Evolutionary conservation across 1,284 basidiomycete genomes (phyloP).

Genomic region (Malassezia restricta): DNA sequence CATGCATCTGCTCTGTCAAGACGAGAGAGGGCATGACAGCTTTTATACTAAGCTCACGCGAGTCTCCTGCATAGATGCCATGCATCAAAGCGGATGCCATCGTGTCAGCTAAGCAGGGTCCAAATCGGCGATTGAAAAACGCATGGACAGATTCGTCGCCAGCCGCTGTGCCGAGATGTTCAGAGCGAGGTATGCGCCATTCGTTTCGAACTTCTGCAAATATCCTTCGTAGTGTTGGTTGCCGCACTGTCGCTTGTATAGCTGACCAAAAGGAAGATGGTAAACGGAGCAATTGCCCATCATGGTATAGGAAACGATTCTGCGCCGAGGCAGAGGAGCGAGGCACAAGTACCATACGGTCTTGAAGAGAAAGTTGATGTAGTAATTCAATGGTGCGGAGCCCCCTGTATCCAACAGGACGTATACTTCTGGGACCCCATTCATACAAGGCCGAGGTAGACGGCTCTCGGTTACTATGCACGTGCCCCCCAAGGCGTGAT

Average conservation of each 20-base stretch:
- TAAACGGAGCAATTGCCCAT: conserved; percentile 51
- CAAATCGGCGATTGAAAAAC: conserved; percentile 67
- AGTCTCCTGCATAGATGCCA: conserved; percentile 82
- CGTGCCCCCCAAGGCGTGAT: conserved; percentile 67
- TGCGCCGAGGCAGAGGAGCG: conserved; percentile 59
- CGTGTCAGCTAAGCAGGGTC: conserved; percentile 58
- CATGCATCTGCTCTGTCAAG: conserved; percentile 59
- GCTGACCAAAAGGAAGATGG: conserved; percentile 50
- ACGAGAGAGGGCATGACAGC: conserved; percentile 65
- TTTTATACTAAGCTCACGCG: conserved; percentile 61
- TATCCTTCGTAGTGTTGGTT: conserved; percentile 27
- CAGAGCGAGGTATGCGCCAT: conserved; percentile 18
- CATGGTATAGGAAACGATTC: conserved; percentile 62
- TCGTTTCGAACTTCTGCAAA: conserved; percentile 50
- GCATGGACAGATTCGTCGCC: conserved; percentile 69
- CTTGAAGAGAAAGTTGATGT: conserved; percentile 57
- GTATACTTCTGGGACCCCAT: conserved; percentile 35
- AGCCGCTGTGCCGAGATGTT: conserved; percentile 10
- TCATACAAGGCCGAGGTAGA: conserved; percentile 26
- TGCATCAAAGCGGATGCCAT: conserved; percentile 76
- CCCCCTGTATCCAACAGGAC: conserved; percentile 31
- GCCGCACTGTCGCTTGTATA: conserved; percentile 26
- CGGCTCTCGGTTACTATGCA: conserved; percentile 53
- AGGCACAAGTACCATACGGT: conserved; percentile 56
- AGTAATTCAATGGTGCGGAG: conserved; percentile 60